phyloP scores from a whole-genome alignment of 305 asterid genomes.

The Fraxinus latifolia region DNA sequence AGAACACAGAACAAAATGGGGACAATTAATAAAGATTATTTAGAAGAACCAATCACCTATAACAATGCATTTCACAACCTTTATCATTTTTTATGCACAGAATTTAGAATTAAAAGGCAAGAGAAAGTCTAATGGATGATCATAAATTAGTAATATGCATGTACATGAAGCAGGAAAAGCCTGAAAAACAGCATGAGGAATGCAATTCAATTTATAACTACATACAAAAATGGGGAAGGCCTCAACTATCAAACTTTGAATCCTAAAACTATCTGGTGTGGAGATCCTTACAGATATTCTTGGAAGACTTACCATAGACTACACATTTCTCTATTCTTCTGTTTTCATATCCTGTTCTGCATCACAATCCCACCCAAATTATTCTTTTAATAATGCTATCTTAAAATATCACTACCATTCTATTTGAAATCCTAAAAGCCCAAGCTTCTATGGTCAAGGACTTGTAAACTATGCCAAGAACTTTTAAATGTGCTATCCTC shows the following conservation, averaged over 20 bases:
- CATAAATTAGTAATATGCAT: not conserved
- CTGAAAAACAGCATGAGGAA: not conserved
- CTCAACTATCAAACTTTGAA: not conserved
- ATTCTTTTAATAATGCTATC: not conserved
- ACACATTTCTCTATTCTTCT: not conserved
- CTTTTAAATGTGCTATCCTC: slow-evolving; percentile 8
- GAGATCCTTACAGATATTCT: not conserved
- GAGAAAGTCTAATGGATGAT: not conserved
- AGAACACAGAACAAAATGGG: slow-evolving; percentile 18
- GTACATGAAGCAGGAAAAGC: not conserved
- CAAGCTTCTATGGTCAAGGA: slow-evolving; percentile 1
- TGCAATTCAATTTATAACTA: not conserved
- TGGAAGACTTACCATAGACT: not conserved
- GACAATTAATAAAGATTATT: slow-evolving; percentile 12
- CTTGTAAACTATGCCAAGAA: slow-evolving; percentile 6
- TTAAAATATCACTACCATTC: not conserved
- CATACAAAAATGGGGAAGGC: not conserved
- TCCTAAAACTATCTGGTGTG: not conserved
- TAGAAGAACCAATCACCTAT: not conserved
- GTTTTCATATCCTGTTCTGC: not conserved
- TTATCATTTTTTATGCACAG: not conserved
- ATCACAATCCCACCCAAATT: not conserved
- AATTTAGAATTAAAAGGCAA: not conserved
- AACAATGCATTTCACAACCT: not conserved
- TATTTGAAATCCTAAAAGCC: not conserved